phyloP scores from a whole-genome alignment of 1,284 basidiomycete species.

The Boletus sp. region DNA sequence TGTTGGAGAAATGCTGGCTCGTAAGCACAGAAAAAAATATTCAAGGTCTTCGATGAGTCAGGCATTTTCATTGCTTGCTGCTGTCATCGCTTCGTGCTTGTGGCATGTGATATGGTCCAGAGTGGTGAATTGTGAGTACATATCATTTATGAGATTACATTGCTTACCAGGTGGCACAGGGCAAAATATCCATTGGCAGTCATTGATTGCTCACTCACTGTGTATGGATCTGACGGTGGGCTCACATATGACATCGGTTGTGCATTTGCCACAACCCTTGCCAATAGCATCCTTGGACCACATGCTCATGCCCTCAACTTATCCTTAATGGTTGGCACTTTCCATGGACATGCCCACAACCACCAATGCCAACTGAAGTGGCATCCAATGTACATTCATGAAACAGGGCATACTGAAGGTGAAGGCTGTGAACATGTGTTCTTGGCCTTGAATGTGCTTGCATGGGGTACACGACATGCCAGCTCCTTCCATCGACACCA shows the following conservation, averaged over 20 bases:
- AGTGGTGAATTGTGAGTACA: too few species aligned
- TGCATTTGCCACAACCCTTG: too few species aligned
- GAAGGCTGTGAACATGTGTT: not conserved
- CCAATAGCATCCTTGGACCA: too few species aligned
- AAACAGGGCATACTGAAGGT: not conserved
- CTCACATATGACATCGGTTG: too few species aligned
- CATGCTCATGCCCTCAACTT: too few species aligned
- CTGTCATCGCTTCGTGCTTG: not conserved
- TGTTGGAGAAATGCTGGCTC: not conserved
- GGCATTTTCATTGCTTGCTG: not conserved
- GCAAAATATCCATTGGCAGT: too few species aligned
- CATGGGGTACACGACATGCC: not conserved
- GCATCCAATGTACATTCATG: not conserved
- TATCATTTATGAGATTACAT: too few species aligned
- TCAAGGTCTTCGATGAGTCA: not conserved
- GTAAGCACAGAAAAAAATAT: not conserved
- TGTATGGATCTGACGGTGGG: too few species aligned
- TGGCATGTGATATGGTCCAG: not conserved
- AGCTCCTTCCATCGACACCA: slow-evolving; percentile 2
- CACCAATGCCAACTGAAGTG: not conserved
- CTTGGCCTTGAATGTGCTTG: not conserved
- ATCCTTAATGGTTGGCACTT: too few species aligned
- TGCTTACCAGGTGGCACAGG: too few species aligned
- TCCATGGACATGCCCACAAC: not conserved
- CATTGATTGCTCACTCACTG: too few species aligned